Evolutionary conservation across 129 eudicot species (phyloP).

Genomic region (Tanacetum coccineum): DNA sequence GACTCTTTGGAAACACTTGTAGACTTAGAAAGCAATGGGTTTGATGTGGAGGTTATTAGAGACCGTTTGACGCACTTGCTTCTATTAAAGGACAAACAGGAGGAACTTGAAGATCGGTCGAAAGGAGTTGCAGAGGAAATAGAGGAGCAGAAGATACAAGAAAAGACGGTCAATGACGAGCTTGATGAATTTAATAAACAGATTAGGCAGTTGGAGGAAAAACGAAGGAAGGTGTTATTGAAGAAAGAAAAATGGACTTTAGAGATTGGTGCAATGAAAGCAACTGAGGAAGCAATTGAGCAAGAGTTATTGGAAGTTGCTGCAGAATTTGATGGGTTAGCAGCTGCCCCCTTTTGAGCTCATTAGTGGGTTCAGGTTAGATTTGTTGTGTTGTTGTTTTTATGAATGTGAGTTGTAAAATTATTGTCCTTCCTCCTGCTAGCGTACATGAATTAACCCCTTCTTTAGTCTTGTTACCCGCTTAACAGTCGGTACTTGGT

Average conservation of each 20-base stretch:
- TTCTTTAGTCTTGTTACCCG: background rate
- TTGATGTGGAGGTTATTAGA: constrained; percentile 49
- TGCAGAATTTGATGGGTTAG: constrained; percentile 43
- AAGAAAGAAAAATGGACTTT: constrained; percentile 30
- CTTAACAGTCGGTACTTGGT: background rate
- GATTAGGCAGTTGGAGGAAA: constrained; percentile 44
- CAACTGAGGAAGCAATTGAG: constrained; percentile 17
- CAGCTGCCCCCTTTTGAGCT: constrained; percentile 31
- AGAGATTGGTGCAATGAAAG: constrained; percentile 35
- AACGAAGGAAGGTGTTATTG: constrained; percentile 22
- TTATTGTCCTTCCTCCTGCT: background rate
- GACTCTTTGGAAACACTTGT: constrained; percentile 51
- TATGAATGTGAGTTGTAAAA: constrained; percentile 18
- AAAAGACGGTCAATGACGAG: constrained; percentile 31
- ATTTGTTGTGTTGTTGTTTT: constrained; percentile 3
- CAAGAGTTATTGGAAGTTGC: constrained; percentile 20
- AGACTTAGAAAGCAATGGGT: constrained; percentile 72
- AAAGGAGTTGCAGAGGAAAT: constrained; percentile 26
- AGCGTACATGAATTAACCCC: constrained; percentile 10
- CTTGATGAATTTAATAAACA: constrained; percentile 39
- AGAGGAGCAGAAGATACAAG: constrained; percentile 29
- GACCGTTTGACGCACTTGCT: constrained; percentile 41
- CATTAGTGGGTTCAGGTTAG: constrained; percentile 4
- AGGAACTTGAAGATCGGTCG: constrained; percentile 30
- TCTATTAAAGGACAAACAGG: constrained; percentile 41